Evolutionary conservation across 306 rosid species (phyloP).

Genomic region (Sindora glabra): DNA sequence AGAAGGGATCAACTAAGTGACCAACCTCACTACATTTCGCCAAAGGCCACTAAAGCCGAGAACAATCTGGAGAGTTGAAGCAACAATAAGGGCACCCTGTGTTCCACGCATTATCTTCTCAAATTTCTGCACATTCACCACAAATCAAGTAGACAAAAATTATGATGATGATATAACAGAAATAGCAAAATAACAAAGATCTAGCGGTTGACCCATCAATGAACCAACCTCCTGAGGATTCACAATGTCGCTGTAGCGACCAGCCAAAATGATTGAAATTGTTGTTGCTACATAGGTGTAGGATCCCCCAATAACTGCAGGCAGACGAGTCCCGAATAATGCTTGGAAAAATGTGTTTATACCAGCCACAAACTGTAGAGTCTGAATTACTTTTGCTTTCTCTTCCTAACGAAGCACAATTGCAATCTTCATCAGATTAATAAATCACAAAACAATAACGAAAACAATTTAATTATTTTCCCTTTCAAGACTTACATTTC

Average conservation of each 20-base stretch:
- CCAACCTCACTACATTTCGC: constrained; percentile 58
- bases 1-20: too few relatives aligned
- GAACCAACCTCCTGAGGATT: constrained; percentile 46
- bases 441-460: neutral
- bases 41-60: constrained; percentile 63
- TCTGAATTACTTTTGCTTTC: constrained; percentile 61
- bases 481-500: constrained; percentile 34
- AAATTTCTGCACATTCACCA: constrained; percentile 36
- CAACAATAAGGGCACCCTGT: constrained; percentile 62
- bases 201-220: neutral
- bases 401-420: constrained; percentile 31
- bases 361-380: constrained; percentile 55
- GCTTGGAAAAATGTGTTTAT: constrained; percentile 49
- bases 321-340: constrained; percentile 56
- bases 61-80: constrained; percentile 59
- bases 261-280: constrained; percentile 59
- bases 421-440: neutral
- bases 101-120: constrained; percentile 60
- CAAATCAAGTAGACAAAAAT: neutral
- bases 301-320: constrained; percentile 58
- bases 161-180: neutral
- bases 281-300: constrained; percentile 54
- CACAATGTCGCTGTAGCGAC: constrained; percentile 48
- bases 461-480: neutral
- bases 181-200: neutral